These are phyloP conservation scores for Babesia microti DNA, from an alignment of 169 alveolate species.

Conservation along the genomic window DNA sequence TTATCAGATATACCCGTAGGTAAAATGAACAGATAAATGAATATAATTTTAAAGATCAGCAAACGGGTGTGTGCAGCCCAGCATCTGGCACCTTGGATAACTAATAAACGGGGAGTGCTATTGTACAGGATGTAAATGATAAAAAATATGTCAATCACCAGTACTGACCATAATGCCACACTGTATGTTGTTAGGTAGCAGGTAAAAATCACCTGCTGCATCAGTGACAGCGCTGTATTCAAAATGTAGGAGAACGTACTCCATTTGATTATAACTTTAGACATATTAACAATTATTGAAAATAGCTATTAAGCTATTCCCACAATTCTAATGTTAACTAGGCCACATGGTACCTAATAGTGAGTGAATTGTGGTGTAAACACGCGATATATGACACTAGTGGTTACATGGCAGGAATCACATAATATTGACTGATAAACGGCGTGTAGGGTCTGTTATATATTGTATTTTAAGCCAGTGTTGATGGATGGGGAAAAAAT, in stretches of 20 bases:
- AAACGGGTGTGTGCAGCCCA: constrained; percentile 55
- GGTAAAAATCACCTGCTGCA: constrained; percentile 53
- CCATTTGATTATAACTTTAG: constrained; percentile 46
- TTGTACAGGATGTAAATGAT: constrained; percentile 42
- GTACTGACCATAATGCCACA: constrained; percentile 28
- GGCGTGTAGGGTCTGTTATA: too few relatives aligned
- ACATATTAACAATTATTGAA: constrained; percentile 10
- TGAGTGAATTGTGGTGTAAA: too few relatives aligned
- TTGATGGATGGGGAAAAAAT: too few relatives aligned
- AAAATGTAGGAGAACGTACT: constrained; percentile 51
- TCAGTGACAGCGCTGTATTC: constrained; percentile 25
- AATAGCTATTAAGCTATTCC: too few relatives aligned
- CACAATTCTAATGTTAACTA: too few relatives aligned
- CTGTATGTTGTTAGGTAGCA: constrained; percentile 45
- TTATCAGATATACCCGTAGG: constrained; percentile 22
- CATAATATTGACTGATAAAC: too few relatives aligned
- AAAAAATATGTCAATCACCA: constrained; percentile 47
- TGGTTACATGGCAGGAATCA: too few relatives aligned
- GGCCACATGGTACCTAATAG: too few relatives aligned
- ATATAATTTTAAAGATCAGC: constrained; percentile 46
- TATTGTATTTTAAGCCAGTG: too few relatives aligned
- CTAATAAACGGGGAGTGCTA: constrained; percentile 47
- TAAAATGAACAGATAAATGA: constrained; percentile 49
- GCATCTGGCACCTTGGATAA: constrained; percentile 56
- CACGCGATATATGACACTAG: too few relatives aligned